Evolutionary conservation across 768 basidiomycete species (phyloP).

Genomic region (Mycena alexandri): DNA sequence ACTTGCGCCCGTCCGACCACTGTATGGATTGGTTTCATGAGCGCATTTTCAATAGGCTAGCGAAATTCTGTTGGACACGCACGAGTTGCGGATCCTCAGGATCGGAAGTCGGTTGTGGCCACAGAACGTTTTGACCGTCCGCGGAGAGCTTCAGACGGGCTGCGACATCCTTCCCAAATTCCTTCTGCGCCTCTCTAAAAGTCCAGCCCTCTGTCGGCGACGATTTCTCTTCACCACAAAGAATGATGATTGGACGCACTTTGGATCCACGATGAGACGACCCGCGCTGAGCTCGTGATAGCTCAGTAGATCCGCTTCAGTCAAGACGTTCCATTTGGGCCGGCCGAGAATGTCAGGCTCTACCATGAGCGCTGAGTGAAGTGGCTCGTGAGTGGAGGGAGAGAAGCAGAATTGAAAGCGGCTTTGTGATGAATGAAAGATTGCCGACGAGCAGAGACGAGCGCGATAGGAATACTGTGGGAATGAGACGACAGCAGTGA

Average conservation of each 20-base stretch:
- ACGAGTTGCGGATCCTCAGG: conserved; percentile 76
- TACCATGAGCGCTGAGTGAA: conserved; percentile 21
- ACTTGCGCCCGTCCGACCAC: conserved; percentile 68
- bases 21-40: conserved; percentile 35
- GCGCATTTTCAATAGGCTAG: background rate
- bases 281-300: conserved; percentile 39
- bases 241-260: conserved; percentile 26
- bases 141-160: conserved; percentile 66
- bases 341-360: conserved; percentile 17
- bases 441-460: too few species aligned
- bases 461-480: too few species aligned
- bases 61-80: conserved; percentile 21
- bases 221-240: too few species aligned
- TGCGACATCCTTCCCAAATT: conserved; percentile 70
- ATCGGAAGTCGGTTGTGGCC: conserved; percentile 77
- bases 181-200: conserved; percentile 69
- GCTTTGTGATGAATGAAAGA: too few species aligned
- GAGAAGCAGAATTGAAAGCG: too few species aligned
- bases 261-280: conserved; percentile 38
- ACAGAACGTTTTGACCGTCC: conserved; percentile 72
- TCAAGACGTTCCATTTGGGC: conserved; percentile 9
- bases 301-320: conserved; percentile 29
- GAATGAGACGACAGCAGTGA: too few species aligned
- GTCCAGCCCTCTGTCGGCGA: background rate
- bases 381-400: background rate